These are phyloP conservation scores for Coemansia sp. DNA, from an alignment of 192 early-diverging fungal species.

Conservation along the genomic window DNA sequence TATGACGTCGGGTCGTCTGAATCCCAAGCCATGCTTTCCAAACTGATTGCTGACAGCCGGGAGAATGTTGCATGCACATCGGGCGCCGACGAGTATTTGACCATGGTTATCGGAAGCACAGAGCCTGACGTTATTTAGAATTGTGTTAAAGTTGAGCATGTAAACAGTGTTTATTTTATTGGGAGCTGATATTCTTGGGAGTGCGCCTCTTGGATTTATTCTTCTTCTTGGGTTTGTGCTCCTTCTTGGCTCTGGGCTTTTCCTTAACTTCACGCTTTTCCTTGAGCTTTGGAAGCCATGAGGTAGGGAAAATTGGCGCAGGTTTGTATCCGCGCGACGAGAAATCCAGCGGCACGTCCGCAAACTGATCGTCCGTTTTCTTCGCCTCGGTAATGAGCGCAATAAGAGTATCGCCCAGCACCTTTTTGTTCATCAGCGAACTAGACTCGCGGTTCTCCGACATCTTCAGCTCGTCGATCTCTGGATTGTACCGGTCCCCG, in stretches of 20 bases:
- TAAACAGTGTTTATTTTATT: not conserved
- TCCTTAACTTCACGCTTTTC: not conserved
- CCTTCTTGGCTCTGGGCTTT: not conserved
- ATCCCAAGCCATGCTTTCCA: conserved; percentile 12
- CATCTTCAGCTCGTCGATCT: conserved; percentile 51
- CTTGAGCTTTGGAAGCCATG: conserved; percentile 33
- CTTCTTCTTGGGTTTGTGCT: not conserved
- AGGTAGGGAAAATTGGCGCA: conserved; percentile 25
- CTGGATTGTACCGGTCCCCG: conserved; percentile 42
- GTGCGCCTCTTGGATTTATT: not conserved
- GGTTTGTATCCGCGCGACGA: conserved; percentile 28
- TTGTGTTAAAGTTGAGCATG: not conserved
- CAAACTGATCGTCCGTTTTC: conserved; percentile 45
- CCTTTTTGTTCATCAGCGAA: conserved; percentile 49
- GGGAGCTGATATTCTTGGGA: too few relatives aligned
- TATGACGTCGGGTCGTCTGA: conserved; percentile 55
- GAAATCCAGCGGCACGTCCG: conserved; percentile 47
- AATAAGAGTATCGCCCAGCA: conserved; percentile 36
- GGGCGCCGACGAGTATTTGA: conserved; percentile 35
- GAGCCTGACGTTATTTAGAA: conserved; percentile 19
- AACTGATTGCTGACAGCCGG: conserved; percentile 33
- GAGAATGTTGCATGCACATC: conserved; percentile 33
- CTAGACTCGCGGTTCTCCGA: conserved; percentile 38
- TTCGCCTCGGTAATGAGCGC: conserved; percentile 43
- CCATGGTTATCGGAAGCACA: conserved; percentile 38